phyloP scores from a whole-genome alignment of 1,139 yeast genomes.

The Chernovozyma sophiae-reginae region DNA sequence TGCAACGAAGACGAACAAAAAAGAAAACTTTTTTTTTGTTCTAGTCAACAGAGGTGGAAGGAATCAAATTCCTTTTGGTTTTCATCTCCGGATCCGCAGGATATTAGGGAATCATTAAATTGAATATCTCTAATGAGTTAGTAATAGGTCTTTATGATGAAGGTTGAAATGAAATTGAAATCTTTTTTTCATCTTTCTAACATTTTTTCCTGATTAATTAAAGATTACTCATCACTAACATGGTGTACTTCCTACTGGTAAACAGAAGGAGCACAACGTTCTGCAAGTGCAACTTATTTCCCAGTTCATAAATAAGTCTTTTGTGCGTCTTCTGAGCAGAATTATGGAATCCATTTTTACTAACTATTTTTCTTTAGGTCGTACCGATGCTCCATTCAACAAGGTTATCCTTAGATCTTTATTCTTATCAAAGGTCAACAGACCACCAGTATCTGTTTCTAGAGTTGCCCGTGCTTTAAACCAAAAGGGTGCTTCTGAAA shows the following conservation, averaged over 20 bases:
- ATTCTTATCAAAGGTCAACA: constrained; percentile 97
- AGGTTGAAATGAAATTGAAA: neutral
- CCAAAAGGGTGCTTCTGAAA: constrained; percentile 81
- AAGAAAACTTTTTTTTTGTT: no score
- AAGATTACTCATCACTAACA: neutral
- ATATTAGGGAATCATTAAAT: neutral
- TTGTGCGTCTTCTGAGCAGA: constrained; percentile 64
- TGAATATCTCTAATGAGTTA: neutral
- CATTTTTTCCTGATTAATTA: no score
- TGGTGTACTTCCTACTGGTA: constrained; percentile 7
- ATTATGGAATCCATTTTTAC: constrained; percentile 32
- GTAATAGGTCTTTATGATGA: neutral
- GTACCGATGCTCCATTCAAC: constrained; percentile 99
- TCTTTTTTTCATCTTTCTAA: neutral
- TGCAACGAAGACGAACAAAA: no score
- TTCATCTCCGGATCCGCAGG: constrained; percentile 3
- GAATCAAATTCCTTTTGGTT: no score
- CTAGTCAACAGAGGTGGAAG: no score
- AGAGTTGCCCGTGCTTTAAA: constrained; percentile 82
- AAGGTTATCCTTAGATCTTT: constrained; percentile 90
- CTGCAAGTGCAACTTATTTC: constrained; percentile 55
- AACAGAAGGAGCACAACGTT: constrained; percentile 17
- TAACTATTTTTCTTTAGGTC: constrained; percentile 61
- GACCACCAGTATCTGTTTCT: constrained; percentile 98
- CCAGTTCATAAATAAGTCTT: constrained; percentile 12